A percentile compares a stretch with the other conserved stretches of the same genome.
Conservation (phyloP, 129 eudicot species). For the Silybum marianum region DNA sequence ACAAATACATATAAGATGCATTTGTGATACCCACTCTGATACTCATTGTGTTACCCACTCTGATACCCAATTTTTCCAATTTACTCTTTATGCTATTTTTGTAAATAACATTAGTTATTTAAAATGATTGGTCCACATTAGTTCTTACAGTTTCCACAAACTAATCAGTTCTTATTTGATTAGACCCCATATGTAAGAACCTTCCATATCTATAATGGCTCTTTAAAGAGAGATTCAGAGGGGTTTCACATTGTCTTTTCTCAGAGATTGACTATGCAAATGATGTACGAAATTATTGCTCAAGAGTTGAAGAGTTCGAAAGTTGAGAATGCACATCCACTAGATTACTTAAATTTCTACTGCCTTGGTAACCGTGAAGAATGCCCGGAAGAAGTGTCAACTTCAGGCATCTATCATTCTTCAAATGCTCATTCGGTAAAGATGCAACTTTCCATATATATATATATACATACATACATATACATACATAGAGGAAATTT, state of each 20-base stretch:
- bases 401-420: slow-evolving; percentile 26
- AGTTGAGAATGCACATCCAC: slow-evolving; percentile 57
- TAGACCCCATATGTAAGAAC: too few species aligned
- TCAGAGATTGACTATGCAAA: slow-evolving; percentile 88
- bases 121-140: too few species aligned
- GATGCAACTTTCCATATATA: not conserved
- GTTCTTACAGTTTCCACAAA: too few species aligned
- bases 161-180: too few species aligned
- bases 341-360: slow-evolving; percentile 83
- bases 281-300: slow-evolving; percentile 87
- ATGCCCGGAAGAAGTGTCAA: slow-evolving; percentile 24
- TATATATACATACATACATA: not conserved
- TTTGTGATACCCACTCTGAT: too few species aligned
- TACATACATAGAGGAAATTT: too few species aligned
- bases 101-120: too few species aligned
- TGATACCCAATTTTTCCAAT: too few species aligned
- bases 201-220: not conserved
- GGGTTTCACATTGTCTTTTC: slow-evolving; percentile 7
- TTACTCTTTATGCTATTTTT: too few species aligned
- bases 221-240: not conserved
- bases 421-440: slow-evolving; percentile 54
- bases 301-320: slow-evolving; percentile 53
- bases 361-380: slow-evolving; percentile 91
- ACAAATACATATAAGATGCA: too few species aligned
- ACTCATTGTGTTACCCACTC: too few species aligned